These are phyloP conservation scores for Backusella parvicylindrica DNA, from an alignment of 192 early-diverging fungal species.

Conservation along the genomic window DNA sequence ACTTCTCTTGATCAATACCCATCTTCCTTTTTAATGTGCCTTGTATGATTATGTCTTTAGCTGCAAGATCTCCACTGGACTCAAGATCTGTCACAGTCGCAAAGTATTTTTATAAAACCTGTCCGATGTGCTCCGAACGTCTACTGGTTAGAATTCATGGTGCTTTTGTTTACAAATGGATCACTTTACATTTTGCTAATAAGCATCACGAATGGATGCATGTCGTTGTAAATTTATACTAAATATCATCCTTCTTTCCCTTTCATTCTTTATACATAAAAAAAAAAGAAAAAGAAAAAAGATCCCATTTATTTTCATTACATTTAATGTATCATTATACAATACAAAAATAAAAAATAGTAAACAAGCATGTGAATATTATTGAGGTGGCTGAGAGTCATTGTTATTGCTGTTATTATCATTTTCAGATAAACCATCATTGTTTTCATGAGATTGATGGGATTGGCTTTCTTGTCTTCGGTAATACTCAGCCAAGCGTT, in stretches of 20 bases:
- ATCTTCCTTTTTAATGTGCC: neutral
- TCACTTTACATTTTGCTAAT: constrained; percentile 29
- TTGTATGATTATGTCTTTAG: neutral
- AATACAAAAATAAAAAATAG: no score
- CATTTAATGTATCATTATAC: neutral
- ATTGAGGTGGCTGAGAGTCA: neutral
- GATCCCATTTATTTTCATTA: neutral
- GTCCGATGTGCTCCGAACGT: constrained; percentile 30
- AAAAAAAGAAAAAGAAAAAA: neutral
- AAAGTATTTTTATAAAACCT: constrained; percentile 30
- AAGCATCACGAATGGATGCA: constrained; percentile 33
- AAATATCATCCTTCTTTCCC: neutral
- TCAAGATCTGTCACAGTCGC: neutral
- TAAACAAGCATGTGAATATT: neutral
- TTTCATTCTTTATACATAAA: neutral
- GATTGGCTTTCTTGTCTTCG: constrained; percentile 8
- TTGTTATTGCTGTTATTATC: neutral
- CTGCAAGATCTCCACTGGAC: neutral
- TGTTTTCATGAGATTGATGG: neutral
- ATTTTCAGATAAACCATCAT: neutral
- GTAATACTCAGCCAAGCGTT: constrained; percentile 21
- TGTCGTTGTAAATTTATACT: constrained; percentile 33
- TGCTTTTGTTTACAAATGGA: constrained; percentile 36
- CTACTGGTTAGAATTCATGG: constrained; percentile 34
- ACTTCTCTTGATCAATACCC: neutral